These are phyloP conservation scores for Podila epicladia DNA, from an alignment of 192 early-diverging fungal species.

Conservation along the genomic window DNA sequence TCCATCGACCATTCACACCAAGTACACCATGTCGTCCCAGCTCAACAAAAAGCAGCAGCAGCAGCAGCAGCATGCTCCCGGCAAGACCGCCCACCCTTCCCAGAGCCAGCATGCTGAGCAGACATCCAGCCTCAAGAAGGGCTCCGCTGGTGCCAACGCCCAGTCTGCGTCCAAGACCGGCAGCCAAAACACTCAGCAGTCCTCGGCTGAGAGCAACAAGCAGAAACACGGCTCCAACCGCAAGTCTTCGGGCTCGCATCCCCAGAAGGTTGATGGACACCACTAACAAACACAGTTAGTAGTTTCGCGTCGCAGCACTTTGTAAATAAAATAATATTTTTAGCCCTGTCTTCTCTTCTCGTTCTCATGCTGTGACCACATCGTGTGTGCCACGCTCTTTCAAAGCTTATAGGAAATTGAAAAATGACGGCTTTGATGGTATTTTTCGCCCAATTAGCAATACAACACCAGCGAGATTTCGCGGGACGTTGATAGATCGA, in stretches of 20 bases:
- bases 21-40: slow-evolving; percentile 7
- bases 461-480: too few relatives aligned
- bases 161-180: slow-evolving; percentile 8
- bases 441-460: too few relatives aligned
- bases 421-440: too few relatives aligned
- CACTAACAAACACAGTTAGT: neutral
- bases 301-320: too few relatives aligned
- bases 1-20: neutral
- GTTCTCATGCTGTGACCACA: too few relatives aligned
- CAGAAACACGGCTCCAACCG: slow-evolving; percentile 15
- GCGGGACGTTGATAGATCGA: too few relatives aligned
- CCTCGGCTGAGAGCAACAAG: slow-evolving; percentile 15
- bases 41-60: slow-evolving; percentile 5
- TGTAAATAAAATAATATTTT: too few relatives aligned
- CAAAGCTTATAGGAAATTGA: too few relatives aligned
- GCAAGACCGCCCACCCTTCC: neutral
- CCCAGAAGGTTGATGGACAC: slow-evolving; percentile 28
- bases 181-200: slow-evolving; percentile 4
- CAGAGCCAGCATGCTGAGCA: neutral
- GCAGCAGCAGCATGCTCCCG: slow-evolving; percentile 3
- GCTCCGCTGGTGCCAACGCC: neutral
- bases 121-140: neutral
- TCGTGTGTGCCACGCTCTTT: too few relatives aligned
- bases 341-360: too few relatives aligned
- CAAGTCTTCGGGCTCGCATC: slow-evolving; percentile 36